Conservation (phyloP, 2,329 filamentous ascomycete genomes). For the Penicillium sp. region DNA sequence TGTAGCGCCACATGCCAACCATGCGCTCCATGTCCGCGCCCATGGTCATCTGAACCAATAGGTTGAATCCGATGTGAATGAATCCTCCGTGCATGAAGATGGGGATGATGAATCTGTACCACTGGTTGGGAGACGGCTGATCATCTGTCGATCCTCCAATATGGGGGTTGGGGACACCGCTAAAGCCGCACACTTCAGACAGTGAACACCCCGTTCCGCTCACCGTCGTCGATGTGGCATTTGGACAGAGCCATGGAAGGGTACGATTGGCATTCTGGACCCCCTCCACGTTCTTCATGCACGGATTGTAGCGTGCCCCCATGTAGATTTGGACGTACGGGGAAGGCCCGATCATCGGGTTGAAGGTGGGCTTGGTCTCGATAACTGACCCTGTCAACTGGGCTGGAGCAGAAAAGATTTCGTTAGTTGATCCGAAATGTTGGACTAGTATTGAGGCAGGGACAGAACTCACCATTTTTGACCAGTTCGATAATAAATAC, state of each 20-base stretch:
- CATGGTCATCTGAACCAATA: slow-evolving; percentile 85
- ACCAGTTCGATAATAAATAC: slow-evolving; percentile 90
- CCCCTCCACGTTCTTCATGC: slow-evolving; percentile 74
- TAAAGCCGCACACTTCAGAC: slow-evolving; percentile 79
- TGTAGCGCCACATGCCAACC: slow-evolving; percentile 85
- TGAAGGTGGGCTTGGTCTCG: slow-evolving; percentile 78
- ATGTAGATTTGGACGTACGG: slow-evolving; percentile 91
- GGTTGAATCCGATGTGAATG: slow-evolving; percentile 93
- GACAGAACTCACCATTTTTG: slow-evolving; percentile 66
- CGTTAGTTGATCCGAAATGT: slow-evolving; percentile 3
- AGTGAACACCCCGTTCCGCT: slow-evolving; percentile 62
- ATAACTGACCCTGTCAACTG: slow-evolving; percentile 70
- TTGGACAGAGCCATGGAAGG: slow-evolving; percentile 73
- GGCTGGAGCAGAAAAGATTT: slow-evolving; percentile 46
- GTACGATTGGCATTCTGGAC: slow-evolving; percentile 40
- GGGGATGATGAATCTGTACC: slow-evolving; percentile 93
- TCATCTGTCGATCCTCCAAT: slow-evolving; percentile 53
- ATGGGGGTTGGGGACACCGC: slow-evolving; percentile 67
- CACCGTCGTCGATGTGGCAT: slow-evolving; percentile 61
- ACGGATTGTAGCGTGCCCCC: slow-evolving; percentile 88
- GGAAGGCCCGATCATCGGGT: slow-evolving; percentile 96
- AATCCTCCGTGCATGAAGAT: slow-evolving; percentile 95
- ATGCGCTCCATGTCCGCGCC: slow-evolving; percentile 88
- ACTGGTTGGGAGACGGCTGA: slow-evolving; percentile 75
- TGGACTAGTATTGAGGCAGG: background rate